phyloP scores from a whole-genome alignment of 2,329 filamentous ascomycete species.

The Dothideomycetes sp. region DNA sequence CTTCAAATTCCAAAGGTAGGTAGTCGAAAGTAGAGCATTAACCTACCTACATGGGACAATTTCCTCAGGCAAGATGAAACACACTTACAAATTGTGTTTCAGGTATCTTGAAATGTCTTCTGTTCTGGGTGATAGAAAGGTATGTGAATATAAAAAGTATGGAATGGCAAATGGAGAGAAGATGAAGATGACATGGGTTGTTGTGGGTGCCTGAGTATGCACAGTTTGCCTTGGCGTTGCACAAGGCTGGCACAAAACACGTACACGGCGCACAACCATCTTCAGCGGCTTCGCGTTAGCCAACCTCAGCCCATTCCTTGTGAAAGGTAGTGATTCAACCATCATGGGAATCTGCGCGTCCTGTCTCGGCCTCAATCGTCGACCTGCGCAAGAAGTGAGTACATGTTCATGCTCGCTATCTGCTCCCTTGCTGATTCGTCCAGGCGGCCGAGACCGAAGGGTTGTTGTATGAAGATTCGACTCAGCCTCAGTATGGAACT shows the following conservation, averaged over 20 bases:
- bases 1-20: too few relatives aligned
- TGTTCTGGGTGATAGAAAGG: too few relatives aligned
- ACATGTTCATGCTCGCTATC: background rate
- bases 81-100: too few relatives aligned
- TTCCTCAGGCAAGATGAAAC: too few relatives aligned
- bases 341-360: conserved; percentile 42
- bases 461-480: conserved; percentile 35
- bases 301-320: conserved; percentile 5
- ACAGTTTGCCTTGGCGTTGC: conserved; percentile 9
- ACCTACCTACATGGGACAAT: too few relatives aligned
- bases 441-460: conserved; percentile 39
- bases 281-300: background rate
- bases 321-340: conserved; percentile 5
- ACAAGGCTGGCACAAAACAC: conserved; percentile 7
- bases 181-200: background rate
- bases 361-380: conserved; percentile 37
- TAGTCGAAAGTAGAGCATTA: too few relatives aligned
- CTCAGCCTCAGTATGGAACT: conserved; percentile 38
- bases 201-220: conserved; percentile 1
- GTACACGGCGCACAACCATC: background rate
- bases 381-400: conserved; percentile 37
- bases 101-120: too few relatives aligned
- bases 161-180: conserved; percentile 12
- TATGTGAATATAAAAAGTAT: conserved; percentile 19
- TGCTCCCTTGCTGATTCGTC: conserved; percentile 18